Evolutionary conservation across 495 filamentous ascomycete genomes (phyloP), one percentile per base, ranked within the genome.

Genomic region (Xylaria nigripes): DNA sequence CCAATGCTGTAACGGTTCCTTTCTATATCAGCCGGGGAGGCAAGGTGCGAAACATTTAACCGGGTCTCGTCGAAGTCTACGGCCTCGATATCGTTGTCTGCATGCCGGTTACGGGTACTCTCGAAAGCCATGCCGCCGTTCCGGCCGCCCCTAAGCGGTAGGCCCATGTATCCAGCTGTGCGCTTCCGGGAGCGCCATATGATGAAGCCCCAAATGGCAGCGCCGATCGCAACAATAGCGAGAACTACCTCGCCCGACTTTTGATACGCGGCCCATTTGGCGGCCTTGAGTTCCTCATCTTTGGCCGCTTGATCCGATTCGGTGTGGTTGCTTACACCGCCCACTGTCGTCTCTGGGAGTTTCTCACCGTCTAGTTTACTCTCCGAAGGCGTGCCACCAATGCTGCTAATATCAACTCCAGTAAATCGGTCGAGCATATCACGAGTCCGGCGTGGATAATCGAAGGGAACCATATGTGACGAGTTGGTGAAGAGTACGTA

Each of bases 371-470:
- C 92, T 55, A 98, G 88, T 43, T 83, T 79, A 13, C 84, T 89
- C 67, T 97, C 89, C 0, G 89, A 79, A 0, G 93, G 93, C 38
- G 69, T 66, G 36, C 92, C 92, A 53, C 93, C 93, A 51, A 97
- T 96, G 66, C 81, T 86, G 57, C 80, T 85, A 56, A 97, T 96
- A 65, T 98, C 89, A 21, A 98, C 90, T 29, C 82, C 82, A 76
- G 96, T 89, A 69, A 97, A 96, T 16, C 93, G 86, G 68, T 97
- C 93, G 9, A 96, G 82, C 94, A 98, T 98, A 66, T 97, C 93
- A 44, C 93, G 82, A 8, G 84, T 87, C 45, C 90, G 83, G 22
- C 90, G 82, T 12, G 94, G 83, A 59, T 85, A 86, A 67, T 98
- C 92, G 66, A 90, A 97, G 6, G 93, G 93, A 2, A 96, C 93